These are phyloP conservation scores for Ilex paraguariensis DNA, from an alignment of 305 asterid genomes.

Conservation along the genomic window DNA sequence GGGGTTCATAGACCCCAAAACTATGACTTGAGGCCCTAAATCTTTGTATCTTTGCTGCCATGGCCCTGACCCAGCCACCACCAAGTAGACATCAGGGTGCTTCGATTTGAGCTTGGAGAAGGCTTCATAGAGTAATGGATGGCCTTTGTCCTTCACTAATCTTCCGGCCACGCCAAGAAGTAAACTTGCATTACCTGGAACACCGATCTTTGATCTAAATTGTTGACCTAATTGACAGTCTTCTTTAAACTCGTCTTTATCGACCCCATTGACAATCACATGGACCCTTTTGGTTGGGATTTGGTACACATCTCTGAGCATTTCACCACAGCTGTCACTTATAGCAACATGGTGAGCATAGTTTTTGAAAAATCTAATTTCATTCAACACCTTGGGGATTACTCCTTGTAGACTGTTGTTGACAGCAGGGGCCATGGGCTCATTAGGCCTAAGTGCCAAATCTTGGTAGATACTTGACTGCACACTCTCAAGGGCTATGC, in stretches of 20 bases:
- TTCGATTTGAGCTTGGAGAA: slow-evolving; percentile 47
- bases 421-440: slow-evolving; percentile 47
- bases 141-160: slow-evolving; percentile 85
- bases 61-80: slow-evolving; percentile 91
- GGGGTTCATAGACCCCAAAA: slow-evolving; percentile 69
- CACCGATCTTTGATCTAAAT: slow-evolving; percentile 51
- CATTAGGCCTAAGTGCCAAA: slow-evolving; percentile 37
- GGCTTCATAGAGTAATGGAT: slow-evolving; percentile 68
- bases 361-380: slow-evolving; percentile 66
- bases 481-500: slow-evolving; percentile 82
- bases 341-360: slow-evolving; percentile 84
- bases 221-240: slow-evolving; percentile 35
- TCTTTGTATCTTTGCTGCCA: slow-evolving; percentile 71
- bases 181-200: slow-evolving; percentile 58
- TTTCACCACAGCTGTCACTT: slow-evolving; percentile 86
- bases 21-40: slow-evolving; percentile 58
- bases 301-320: slow-evolving; percentile 80
- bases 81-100: slow-evolving; percentile 43
- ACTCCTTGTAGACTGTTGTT: slow-evolving; percentile 50
- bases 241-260: slow-evolving; percentile 44
- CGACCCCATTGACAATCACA: slow-evolving; percentile 77
- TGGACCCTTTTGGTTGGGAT: slow-evolving; percentile 67
- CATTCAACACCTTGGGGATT: slow-evolving; percentile 70
- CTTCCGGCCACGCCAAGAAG: slow-evolving; percentile 90
- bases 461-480: slow-evolving; percentile 79